Evolutionary conservation across 169 alveolate species (phyloP).

Genomic region (Perkinsus olseni): DNA sequence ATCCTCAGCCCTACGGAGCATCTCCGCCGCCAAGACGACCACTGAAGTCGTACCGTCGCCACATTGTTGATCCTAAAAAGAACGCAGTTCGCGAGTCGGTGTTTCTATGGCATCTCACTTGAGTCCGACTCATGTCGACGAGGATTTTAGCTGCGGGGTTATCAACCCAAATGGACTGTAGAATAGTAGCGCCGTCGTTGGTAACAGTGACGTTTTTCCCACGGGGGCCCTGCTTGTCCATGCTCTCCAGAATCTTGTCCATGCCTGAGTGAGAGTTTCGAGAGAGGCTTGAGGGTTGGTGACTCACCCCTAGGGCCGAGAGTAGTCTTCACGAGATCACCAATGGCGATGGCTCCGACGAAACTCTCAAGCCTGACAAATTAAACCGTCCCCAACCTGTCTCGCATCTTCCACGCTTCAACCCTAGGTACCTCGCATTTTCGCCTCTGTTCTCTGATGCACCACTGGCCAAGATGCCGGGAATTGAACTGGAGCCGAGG

Average conservation of each 20-base stretch:
- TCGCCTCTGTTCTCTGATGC: not conserved
- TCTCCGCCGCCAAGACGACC: slow-evolving; percentile 97
- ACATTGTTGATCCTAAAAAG: slow-evolving; percentile 71
- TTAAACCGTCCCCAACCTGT: not conserved
- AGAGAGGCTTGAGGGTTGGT: not conserved
- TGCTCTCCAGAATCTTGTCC: slow-evolving; percentile 92
- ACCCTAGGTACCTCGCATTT: not conserved
- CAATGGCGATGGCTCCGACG: slow-evolving; percentile 99
- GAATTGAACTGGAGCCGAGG: not conserved
- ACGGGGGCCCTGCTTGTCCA: slow-evolving; percentile 66
- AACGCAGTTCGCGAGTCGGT: not conserved
- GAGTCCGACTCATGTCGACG: slow-evolving; percentile 63
- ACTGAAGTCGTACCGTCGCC: slow-evolving; percentile 97
- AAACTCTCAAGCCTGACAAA: slow-evolving; percentile 50
- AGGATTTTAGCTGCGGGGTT: slow-evolving; percentile 98
- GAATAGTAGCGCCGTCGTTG: slow-evolving; percentile 98
- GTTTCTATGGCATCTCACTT: not conserved
- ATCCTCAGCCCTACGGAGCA: slow-evolving; percentile 92
- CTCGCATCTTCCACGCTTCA: not conserved
- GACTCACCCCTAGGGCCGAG: slow-evolving; percentile 82
- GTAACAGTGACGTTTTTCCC: slow-evolving; percentile 86
- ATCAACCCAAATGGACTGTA: slow-evolving; percentile 93
- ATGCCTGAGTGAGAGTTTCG: slow-evolving; percentile 63
- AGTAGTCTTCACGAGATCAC: slow-evolving; percentile 97
- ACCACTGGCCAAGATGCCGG: not conserved